Evolutionary conservation across 257 asterid genomes (phyloP).

Genomic region (Fraxinus excelsior): DNA sequence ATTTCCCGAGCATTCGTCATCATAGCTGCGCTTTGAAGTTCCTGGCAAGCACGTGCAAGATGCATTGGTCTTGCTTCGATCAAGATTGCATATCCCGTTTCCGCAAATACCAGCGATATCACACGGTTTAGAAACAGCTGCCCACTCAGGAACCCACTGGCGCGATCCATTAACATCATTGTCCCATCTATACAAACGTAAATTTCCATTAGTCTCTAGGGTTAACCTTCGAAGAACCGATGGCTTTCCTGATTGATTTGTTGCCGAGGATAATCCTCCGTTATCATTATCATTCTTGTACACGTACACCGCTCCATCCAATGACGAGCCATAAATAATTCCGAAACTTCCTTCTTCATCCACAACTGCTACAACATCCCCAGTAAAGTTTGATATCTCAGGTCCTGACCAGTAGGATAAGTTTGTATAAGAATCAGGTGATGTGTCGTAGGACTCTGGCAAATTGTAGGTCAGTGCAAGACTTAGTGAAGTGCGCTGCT

Average conservation of each 20-base stretch:
- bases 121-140: constrained; percentile 84
- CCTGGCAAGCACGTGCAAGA: constrained; percentile 74
- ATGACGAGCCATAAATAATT: constrained; percentile 64
- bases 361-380: constrained; percentile 67
- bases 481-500: constrained; percentile 68
- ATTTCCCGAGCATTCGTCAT: constrained; percentile 41
- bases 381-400: constrained; percentile 78
- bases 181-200: constrained; percentile 82
- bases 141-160: constrained; percentile 94
- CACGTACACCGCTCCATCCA: constrained; percentile 76
- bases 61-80: constrained; percentile 67
- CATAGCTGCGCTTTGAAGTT: constrained; percentile 28
- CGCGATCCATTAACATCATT: constrained; percentile 71
- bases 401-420: constrained; percentile 84
- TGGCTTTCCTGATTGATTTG: constrained; percentile 48
- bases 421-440: constrained; percentile 48
- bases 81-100: constrained; percentile 70
- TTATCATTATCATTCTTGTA: constrained; percentile 70
- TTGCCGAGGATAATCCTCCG: constrained; percentile 46
- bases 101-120: constrained; percentile 84
- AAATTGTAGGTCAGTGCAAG: constrained; percentile 71
- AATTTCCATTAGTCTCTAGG: constrained; percentile 75
- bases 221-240: constrained; percentile 50
- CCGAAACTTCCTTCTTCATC: constrained; percentile 80
- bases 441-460: constrained; percentile 37